Percentiles rank a stretch among this genome's conserved stretches.
These are phyloP conservation scores for Naganishia randhawae DNA, from an alignment of 768 basidiomycete species.

Conservation along the genomic window DNA sequence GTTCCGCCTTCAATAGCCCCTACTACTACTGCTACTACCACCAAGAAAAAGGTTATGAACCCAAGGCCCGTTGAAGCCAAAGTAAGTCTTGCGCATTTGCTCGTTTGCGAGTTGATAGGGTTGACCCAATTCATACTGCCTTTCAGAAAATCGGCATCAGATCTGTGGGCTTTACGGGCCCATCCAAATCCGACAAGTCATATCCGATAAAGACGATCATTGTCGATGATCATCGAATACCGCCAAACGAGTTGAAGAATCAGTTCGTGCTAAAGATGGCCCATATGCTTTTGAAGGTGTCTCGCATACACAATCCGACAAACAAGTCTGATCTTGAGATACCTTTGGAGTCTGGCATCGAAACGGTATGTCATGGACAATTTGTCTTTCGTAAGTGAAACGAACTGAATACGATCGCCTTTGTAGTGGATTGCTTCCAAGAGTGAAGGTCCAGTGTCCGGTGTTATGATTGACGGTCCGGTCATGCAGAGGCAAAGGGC, in stretches of 20 bases:
- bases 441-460: not conserved
- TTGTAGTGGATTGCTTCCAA: slow-evolving; percentile 5
- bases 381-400: not conserved
- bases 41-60: not conserved
- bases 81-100: not conserved
- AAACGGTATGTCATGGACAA: not conserved
- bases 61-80: not conserved
- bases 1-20: too few relatives aligned
- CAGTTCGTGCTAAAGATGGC: not conserved
- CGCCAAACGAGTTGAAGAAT: not conserved
- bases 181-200: not conserved
- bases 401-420: not conserved
- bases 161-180: not conserved
- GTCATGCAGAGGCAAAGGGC: not conserved
- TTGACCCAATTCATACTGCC: not conserved
- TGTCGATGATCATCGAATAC: not conserved
- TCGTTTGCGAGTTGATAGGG: not conserved
- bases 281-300: not conserved
- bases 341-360: not conserved
- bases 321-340: not conserved
- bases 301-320: not conserved
- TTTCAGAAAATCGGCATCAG: not conserved
- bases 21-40: too few relatives aligned
- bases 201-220: not conserved
- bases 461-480: not conserved